A percentile compares a stretch with the other conserved stretches of the same genome.
These are phyloP conservation scores for Keithomyces neogunnii DNA, from an alignment of 2,329 filamentous ascomycete genomes.

Conservation along the genomic window DNA sequence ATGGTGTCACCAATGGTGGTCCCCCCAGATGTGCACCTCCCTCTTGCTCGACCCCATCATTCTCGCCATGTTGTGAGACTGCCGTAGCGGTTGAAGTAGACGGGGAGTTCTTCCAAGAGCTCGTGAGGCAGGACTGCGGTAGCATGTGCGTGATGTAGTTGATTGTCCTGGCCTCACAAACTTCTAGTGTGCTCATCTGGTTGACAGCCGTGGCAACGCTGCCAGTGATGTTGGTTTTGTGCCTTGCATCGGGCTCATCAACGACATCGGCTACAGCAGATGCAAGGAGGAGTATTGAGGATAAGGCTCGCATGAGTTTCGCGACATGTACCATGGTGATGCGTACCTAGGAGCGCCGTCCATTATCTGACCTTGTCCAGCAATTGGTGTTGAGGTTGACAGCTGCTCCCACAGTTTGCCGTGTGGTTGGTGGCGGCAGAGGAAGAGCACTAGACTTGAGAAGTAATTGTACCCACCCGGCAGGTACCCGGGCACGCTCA, in stretches of 20 bases:
- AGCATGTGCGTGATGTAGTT: slow-evolving; percentile 77
- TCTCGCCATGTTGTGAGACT: not conserved
- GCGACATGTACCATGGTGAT: slow-evolving; percentile 8
- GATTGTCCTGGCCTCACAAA: slow-evolving; percentile 55
- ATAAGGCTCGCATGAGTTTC: not conserved
- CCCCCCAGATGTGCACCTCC: not conserved
- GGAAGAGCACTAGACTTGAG: no score
- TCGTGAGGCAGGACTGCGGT: slow-evolving; percentile 66
- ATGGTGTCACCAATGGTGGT: not conserved
- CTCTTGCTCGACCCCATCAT: not conserved
- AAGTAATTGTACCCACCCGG: no score
- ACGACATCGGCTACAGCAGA: not conserved
- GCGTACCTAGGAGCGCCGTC: not conserved
- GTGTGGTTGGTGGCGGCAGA: not conserved
- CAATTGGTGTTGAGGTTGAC: not conserved
- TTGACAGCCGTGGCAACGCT: not conserved
- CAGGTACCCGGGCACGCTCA: no score
- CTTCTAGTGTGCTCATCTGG: not conserved
- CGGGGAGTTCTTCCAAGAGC: slow-evolving; percentile 40
- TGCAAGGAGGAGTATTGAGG: slow-evolving; percentile 1
- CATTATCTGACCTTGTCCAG: slow-evolving; percentile 2
- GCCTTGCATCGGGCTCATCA: not conserved
- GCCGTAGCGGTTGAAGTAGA: slow-evolving; percentile 6
- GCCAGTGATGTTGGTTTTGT: not conserved
- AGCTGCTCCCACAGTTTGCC: not conserved